Evolutionary conservation across 805 yeast genomes (phyloP), one percentile per base, ranked within the genome.

Genomic region (Myxozyma kluyveri): DNA sequence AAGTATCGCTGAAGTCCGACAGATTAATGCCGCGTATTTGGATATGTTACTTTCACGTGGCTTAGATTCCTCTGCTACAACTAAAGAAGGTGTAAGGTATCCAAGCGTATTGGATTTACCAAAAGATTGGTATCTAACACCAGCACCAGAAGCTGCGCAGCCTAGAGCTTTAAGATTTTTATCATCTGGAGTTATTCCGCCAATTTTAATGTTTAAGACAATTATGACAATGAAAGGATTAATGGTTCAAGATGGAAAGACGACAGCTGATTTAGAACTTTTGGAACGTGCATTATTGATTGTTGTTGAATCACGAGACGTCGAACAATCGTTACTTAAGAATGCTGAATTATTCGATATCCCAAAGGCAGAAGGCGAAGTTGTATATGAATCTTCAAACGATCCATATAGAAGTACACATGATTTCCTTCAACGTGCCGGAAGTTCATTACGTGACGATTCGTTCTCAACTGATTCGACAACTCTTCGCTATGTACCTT

Each of bases 201-300:
- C 57, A 3, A 27, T 35, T 35, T 29, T 38, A 21, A n/a, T 54
- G 42, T 43, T 46, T 18, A 47, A 42, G 24, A 18, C 42, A n/a
- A 33, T 49, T 2, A 42, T 36, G 4, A 29, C 32, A 14, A 35
- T 54, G n/a, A 54, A 54, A 33, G 57, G 57, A n/a, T 17, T 49
- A 22, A 50, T 50, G 49, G 43, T 41, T 3, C 33, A 35, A n/a
- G 54, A 53, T 23, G 29, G 31, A 9, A n/a, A 31, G n/a, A 19
- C 17, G 3, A 17, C 24, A n/a, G 54, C 49, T 19, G 42, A 33
- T 27, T 12, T 43, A 22, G 38, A 48, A 14, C 36, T 53, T 17
- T 36, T 53, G 10, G 48, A 49, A 21, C 42, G 48, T 1, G 57
- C 54, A 4, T 29, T 45, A 14, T 17, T 44, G 21, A 35, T 42